Conservation (phyloP, 345 rosid genomes). For the Arabis alpina region DNA sequence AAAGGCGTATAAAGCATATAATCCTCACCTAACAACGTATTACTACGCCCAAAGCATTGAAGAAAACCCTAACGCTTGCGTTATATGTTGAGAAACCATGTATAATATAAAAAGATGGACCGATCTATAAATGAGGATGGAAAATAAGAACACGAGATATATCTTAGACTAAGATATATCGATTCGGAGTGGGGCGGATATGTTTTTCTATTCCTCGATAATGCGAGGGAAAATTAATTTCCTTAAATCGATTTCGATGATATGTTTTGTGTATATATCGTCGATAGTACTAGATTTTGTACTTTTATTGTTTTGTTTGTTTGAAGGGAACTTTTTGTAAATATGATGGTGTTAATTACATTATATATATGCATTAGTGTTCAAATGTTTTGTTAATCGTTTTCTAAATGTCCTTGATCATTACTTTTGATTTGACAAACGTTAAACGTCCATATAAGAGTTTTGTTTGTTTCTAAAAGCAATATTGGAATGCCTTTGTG, state of each 20-base stretch:
- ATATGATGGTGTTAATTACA: slow-evolving; percentile 13
- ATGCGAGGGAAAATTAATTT: slow-evolving; percentile 18
- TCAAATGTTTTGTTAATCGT: not conserved
- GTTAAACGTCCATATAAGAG: no score
- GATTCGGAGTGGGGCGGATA: slow-evolving; percentile 26
- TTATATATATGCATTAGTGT: slow-evolving; percentile 18
- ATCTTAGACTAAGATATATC: slow-evolving; percentile 27
- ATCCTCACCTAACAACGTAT: slow-evolving; percentile 72
- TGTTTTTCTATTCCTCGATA: slow-evolving; percentile 22
- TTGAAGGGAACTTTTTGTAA: slow-evolving; percentile 26
- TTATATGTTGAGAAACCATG: slow-evolving; percentile 44
- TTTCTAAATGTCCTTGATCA: not conserved
- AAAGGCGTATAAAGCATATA: slow-evolving; percentile 79
- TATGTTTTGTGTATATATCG: slow-evolving; percentile 40
- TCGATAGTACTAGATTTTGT: slow-evolving; percentile 30
- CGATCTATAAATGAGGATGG: slow-evolving; percentile 27
- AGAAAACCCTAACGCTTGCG: slow-evolving; percentile 95
- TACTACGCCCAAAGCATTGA: slow-evolving; percentile 87
- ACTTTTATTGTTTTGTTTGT: slow-evolving; percentile 1
- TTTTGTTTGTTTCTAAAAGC: no score
- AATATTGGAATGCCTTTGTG: no score
- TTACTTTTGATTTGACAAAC: no score
- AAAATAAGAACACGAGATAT: slow-evolving; percentile 24
- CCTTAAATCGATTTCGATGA: slow-evolving; percentile 31
- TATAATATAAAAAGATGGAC: not conserved